These are phyloP conservation scores for Fraxinus sp. DNA, from an alignment of 305 asterid species.

Conservation along the genomic window DNA sequence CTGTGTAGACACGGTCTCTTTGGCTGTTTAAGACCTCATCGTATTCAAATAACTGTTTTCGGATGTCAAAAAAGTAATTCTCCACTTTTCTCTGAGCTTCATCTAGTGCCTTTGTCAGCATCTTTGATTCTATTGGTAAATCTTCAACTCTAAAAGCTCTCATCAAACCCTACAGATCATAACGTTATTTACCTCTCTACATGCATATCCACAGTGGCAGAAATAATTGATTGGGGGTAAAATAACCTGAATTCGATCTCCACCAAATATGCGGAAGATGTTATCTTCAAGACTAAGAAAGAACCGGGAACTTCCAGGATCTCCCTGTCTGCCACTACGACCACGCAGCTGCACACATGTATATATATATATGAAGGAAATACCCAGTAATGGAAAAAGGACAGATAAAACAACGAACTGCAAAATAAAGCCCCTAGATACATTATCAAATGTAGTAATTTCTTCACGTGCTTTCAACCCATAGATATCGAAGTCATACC, in stretches of 20 bases:
- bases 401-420: slow-evolving; percentile 17
- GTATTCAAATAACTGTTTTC: slow-evolving; percentile 89
- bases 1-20: slow-evolving; percentile 92
- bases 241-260: slow-evolving; percentile 91
- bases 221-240: slow-evolving; percentile 25
- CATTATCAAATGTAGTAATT: slow-evolving; percentile 17
- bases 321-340: slow-evolving; percentile 99
- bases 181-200: slow-evolving; percentile 25
- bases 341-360: slow-evolving; percentile 78
- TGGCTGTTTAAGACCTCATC: slow-evolving; percentile 98
- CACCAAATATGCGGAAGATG: slow-evolving; percentile 96
- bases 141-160: slow-evolving; percentile 98
- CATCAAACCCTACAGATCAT: slow-evolving; percentile 80
- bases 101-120: slow-evolving; percentile 95
- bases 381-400: slow-evolving; percentile 10
- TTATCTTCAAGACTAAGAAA: slow-evolving; percentile 98
- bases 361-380: slow-evolving; percentile 19
- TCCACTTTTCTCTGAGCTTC: slow-evolving; percentile 99
- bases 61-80: slow-evolving; percentile 93
- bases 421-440: slow-evolving; percentile 15
- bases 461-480: slow-evolving; percentile 25
- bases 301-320: slow-evolving; percentile 98
- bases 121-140: slow-evolving; percentile 96
- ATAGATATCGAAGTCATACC: slow-evolving; percentile 42
- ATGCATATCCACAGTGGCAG: slow-evolving; percentile 16